Evolutionary conservation across 1,284 basidiomycete species (phyloP).

Genomic region (Austroboletus rostrupii): DNA sequence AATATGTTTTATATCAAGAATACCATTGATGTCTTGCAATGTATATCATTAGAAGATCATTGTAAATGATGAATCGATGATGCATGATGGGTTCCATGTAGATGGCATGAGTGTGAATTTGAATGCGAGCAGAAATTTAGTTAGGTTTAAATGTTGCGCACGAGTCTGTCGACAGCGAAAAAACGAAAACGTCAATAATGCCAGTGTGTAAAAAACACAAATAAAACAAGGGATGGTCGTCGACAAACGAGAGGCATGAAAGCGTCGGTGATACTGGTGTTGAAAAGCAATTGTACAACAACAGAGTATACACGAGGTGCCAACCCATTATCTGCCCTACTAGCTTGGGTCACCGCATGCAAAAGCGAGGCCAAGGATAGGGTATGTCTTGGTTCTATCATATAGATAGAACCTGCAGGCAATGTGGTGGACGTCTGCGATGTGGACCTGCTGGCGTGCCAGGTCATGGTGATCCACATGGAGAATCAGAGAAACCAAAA

Average conservation of each 20-base stretch:
- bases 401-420: constrained; percentile 13
- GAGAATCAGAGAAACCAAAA: constrained; percentile 4
- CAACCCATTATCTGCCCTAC: constrained; percentile 13
- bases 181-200: constrained; percentile 15
- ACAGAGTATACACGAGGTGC: constrained; percentile 18
- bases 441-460: constrained; percentile 7
- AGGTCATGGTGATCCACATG: constrained; percentile 8
- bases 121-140: constrained; percentile 14
- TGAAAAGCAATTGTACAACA: constrained; percentile 25
- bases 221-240: constrained; percentile 23
- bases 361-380: constrained; percentile 11
- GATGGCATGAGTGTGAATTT: constrained; percentile 21
- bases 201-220: constrained; percentile 19
- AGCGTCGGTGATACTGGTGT: constrained; percentile 13
- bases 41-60: constrained; percentile 27
- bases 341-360: constrained; percentile 12
- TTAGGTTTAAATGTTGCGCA: constrained; percentile 8
- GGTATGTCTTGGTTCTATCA: constrained; percentile 2
- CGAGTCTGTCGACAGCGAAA: constrained; percentile 6
- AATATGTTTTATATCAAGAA: too few relatives aligned
- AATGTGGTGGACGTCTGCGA: constrained; percentile 3
- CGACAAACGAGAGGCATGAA: constrained; percentile 17
- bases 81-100: constrained; percentile 27
- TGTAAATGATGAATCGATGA: constrained; percentile 30
- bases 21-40: too few relatives aligned